phyloP scores from a whole-genome alignment of 2,329 filamentous ascomycete genomes.

The Colletotrichum scovillei region DNA sequence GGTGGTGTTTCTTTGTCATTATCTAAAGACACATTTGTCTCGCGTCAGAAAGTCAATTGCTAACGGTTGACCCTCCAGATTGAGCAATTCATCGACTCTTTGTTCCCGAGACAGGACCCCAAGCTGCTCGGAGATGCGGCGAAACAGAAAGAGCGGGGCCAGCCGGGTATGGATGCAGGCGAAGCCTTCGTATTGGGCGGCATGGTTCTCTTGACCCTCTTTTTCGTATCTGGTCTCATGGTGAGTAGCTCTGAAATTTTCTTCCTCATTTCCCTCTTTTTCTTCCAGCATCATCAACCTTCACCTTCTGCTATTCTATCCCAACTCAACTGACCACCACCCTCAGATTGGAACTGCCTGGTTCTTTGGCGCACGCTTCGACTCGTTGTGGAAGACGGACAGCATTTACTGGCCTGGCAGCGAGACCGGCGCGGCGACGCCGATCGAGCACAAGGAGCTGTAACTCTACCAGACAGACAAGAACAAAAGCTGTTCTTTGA shows the following conservation, averaged over 20 bases:
- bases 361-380: conserved; percentile 85
- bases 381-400: conserved; percentile 50
- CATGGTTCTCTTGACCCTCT: conserved; percentile 75
- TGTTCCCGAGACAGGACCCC: conserved; percentile 87
- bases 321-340: not conserved
- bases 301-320: not conserved
- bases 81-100: conserved; percentile 93
- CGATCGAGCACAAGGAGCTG: conserved; percentile 35
- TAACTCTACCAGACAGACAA: conserved; percentile 22
- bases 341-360: conserved; percentile 80
- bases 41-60: conserved; percentile 11
- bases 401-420: conserved; percentile 34
- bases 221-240: conserved; percentile 81
- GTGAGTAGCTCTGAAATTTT: conserved; percentile 57
- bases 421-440: conserved; percentile 26
- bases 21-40: not conserved
- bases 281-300: not conserved
- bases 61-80: conserved; percentile 65
- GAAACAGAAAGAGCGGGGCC: conserved; percentile 50
- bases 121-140: conserved; percentile 62
- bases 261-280: not conserved
- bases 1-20: conserved; percentile 1
- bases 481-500: conserved; percentile 23
- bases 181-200: conserved; percentile 74
- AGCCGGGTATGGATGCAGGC: conserved; percentile 62